Conservation (phyloP, 2,329 filamentous ascomycete species). For the Dissoconium aciculare region DNA sequence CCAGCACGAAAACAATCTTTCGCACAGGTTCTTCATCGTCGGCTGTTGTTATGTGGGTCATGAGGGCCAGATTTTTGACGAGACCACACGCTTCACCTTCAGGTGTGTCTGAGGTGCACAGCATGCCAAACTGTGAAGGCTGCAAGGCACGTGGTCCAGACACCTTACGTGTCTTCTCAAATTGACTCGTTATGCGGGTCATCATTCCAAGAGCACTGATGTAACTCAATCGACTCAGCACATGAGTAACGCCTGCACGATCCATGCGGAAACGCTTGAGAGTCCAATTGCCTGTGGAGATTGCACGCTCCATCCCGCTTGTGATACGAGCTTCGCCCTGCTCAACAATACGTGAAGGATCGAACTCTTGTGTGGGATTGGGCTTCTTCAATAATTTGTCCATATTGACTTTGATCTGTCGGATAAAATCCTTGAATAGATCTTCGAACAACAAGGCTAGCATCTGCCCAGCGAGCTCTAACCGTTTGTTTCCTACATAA, state of each 20-base stretch:
- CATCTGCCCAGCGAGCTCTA: constrained; percentile 89
- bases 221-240: constrained; percentile 87
- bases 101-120: constrained; percentile 91
- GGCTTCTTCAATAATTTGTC: constrained; percentile 94
- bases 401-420: constrained; percentile 78
- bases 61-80: constrained; percentile 93
- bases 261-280: constrained; percentile 99
- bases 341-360: constrained; percentile 70
- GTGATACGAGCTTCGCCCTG: constrained; percentile 80
- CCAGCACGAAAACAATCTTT: constrained; percentile 71
- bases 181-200: constrained; percentile 96
- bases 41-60: constrained; percentile 98
- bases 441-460: constrained; percentile 91
- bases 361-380: constrained; percentile 73
- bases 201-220: constrained; percentile 98
- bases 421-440: constrained; percentile 88
- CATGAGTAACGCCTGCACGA: constrained; percentile 87
- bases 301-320: constrained; percentile 83
- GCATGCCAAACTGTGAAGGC: constrained; percentile 95
- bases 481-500: constrained; percentile 92
- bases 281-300: constrained; percentile 95
- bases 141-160: constrained; percentile 89
- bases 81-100: constrained; percentile 97
- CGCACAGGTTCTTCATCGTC: constrained; percentile 84
- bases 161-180: constrained; percentile 96